Evolutionary conservation across 257 asterid genomes (phyloP), one percentile per base, ranked within the genome.

Genomic region (Solanum verrucosum): DNA sequence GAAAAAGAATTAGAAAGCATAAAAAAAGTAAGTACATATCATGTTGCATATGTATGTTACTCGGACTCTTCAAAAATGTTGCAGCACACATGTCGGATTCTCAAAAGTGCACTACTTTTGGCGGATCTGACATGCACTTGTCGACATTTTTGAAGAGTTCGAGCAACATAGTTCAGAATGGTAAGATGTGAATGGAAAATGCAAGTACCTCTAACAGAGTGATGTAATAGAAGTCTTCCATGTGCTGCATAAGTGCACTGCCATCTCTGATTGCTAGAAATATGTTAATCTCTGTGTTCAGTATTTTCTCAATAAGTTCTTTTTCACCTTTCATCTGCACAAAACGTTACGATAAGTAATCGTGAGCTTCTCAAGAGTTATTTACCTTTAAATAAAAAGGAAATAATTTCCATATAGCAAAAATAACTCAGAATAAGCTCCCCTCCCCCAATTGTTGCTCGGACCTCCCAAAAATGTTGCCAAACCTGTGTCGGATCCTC

Each of bases 221-320:
- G 49, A 97, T 90, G 88, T 97, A 97, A 77, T 97, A 97, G 94
- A 97, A 97, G 91, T 97, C 98, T 91, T 97, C 99, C 99, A 97
- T 97, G 72, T 97, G 99, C 93, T 97, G 99, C 99, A 96, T 96
- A 10, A 97, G 98, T 79, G 98, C 99, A 92, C 95, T 97, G 70
- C 98, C 99, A 89, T 97, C 99, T 94, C 99, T 93, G 68, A 97
- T 96, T n/a, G 98, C 84, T 10, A 91, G 97, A 93, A 97, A 97
- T 73, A 97, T 95, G 87, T 93, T 97, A 67, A 97, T 97, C 90
- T 97, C 98, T 5, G 99, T 96, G 94, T 95, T 97, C 91, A 96
- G 84, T 90, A 97, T 97, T 88, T 96, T 97, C 93, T 96, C 98
- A 12, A 97, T 91, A 5, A 97, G 97, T 90, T 97, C 98, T 87